A percentile compares a stretch with the other conserved stretches of the same genome.
Conservation (phyloP, 331 rosid genomes). For the Rosa hybrid region DNA sequence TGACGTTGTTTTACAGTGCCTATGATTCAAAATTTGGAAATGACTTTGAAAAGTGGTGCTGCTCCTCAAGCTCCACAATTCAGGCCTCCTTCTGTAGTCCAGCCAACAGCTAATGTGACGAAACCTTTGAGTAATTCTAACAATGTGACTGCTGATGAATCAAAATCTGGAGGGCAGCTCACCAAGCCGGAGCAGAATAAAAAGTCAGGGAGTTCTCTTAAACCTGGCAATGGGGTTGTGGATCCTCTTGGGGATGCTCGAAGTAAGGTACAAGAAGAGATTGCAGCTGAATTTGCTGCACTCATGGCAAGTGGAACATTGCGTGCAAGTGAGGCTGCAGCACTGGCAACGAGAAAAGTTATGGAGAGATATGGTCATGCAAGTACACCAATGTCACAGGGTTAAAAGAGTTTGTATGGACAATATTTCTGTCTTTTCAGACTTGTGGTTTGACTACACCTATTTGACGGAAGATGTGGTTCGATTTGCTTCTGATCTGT, state of each 20-base stretch:
- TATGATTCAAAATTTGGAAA: constrained; percentile 83
- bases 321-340: constrained; percentile 97
- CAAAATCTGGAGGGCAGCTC: constrained; percentile 19
- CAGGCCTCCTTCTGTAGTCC: constrained; percentile 41
- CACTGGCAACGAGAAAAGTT: constrained; percentile 85
- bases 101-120: not conserved
- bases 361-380: constrained; percentile 77
- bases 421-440: not conserved
- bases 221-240: constrained; percentile 34
- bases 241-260: constrained; percentile 71
- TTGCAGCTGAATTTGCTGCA: constrained; percentile 68
- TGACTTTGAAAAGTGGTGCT: constrained; percentile 68
- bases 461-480: not conserved
- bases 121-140: constrained; percentile 13
- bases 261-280: constrained; percentile 76
- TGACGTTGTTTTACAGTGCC: constrained; percentile 59
- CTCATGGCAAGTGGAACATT: constrained; percentile 74
- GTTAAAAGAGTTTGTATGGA: constrained; percentile 22
- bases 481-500: not conserved
- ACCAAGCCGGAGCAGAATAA: constrained; percentile 21
- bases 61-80: constrained; percentile 88
- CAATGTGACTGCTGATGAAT: constrained; percentile 14
- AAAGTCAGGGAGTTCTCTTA: constrained; percentile 27
- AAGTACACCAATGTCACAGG: constrained; percentile 42
- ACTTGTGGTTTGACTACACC: not conserved